Percentiles rank a stretch among this genome's conserved stretches.
Conservation (phyloP, 2,329 filamentous ascomycete genomes). For the Ceratocystiopsis brevicomis region DNA sequence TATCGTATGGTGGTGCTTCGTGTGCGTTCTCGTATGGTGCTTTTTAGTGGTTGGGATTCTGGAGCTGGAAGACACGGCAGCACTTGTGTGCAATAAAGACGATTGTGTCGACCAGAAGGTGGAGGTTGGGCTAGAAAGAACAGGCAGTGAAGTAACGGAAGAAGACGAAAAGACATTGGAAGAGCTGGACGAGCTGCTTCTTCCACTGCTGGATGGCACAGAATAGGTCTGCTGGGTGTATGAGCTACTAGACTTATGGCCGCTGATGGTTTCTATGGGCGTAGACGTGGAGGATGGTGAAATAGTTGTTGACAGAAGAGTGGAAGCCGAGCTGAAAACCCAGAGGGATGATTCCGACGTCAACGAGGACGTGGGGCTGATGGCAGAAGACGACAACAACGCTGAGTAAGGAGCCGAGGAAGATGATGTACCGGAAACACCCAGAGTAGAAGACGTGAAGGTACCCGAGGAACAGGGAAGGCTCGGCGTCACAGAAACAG, state of each 20-base stretch:
- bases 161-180: not conserved
- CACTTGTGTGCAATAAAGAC: no score
- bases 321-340: not conserved
- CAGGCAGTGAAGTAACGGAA: no score
- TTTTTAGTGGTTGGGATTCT: no score
- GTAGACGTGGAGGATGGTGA: not conserved
- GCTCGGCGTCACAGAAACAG: no score
- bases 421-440: no score
- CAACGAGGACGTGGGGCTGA: not conserved
- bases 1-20: no score
- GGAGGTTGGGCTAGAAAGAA: no score
- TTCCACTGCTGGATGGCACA: not conserved
- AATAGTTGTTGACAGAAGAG: not conserved
- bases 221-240: no score
- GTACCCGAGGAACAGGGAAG: not conserved
- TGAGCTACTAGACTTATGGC: no score
- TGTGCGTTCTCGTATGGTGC: no score
- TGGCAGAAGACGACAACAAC: slow-evolving; percentile 1
- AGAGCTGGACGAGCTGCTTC: not conserved
- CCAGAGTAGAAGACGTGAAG: not conserved
- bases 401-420: not conserved
- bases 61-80: no score
- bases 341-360: not conserved
- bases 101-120: no score
- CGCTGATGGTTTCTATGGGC: slow-evolving; percentile 1